phyloP scores from a whole-genome alignment of 257 asterid genomes.

The Ligustrum vulgare region DNA sequence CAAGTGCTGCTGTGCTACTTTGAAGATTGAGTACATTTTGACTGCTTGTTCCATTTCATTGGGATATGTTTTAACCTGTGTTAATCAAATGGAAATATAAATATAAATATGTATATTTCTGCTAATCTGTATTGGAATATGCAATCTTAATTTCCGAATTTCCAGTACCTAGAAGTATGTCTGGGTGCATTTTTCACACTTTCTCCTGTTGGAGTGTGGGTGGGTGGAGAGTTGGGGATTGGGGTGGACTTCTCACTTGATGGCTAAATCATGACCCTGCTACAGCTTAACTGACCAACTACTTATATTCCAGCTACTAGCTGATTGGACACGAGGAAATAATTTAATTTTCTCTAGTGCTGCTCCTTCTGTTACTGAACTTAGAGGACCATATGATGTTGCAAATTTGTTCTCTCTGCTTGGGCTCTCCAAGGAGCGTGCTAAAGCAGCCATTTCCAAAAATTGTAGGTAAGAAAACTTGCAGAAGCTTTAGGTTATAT shows the following conservation, averaged over 20 bases:
- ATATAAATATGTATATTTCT: background rate
- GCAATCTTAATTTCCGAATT: conserved; percentile 5
- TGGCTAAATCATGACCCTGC: conserved; percentile 18
- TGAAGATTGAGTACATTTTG: background rate
- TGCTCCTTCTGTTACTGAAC: conserved; percentile 72
- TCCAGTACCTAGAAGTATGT: background rate
- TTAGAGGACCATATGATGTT: conserved; percentile 88
- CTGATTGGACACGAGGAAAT: conserved; percentile 91
- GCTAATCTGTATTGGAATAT: background rate
- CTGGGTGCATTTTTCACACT: background rate
- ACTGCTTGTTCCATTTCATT: background rate
- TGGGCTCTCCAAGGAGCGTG: conserved; percentile 71
- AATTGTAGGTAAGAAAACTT: conserved; percentile 64
- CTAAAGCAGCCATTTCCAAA: conserved; percentile 83
- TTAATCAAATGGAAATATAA: background rate
- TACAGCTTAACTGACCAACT: conserved; percentile 13
- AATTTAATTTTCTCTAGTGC: conserved; percentile 72
- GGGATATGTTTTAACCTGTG: background rate
- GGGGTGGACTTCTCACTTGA: conserved; percentile 7
- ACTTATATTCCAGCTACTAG: conserved; percentile 61
- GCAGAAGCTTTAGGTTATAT: conserved; percentile 12
- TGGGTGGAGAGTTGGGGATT: background rate
- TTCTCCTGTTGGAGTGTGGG: background rate
- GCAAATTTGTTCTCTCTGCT: conserved; percentile 68
- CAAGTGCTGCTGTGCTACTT: background rate